Base-by-base conservation (phyloP, 768 basidiomycete species). In the Lactifluus pinguis region DNA sequence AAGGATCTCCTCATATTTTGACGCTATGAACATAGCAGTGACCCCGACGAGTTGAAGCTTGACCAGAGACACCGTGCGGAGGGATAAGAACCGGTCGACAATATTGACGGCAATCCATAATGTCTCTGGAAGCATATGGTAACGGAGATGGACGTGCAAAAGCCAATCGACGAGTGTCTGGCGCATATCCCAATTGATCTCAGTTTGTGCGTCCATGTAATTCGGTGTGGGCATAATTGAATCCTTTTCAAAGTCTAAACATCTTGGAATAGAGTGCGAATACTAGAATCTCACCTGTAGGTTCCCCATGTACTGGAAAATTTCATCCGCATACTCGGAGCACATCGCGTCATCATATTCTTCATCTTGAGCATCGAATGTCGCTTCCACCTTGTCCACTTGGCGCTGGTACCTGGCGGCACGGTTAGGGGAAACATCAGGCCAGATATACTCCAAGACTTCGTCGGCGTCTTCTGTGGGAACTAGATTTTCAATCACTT, bases 81-180 rank as follows among this genome's bases (percentile, higher is more conserved):
- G 71, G 15, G 81, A 82, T 17, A 88, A 77, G 75, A 88, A 86
- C 53, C 86, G 83, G 68, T 87, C 86, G 57, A 95, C 82, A 62
- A 99, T 86, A 77, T 98, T 99, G 79, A 99, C 82, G 45, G 95
- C 92, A 68, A 98, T 98, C 97, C 97, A 99, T 17, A 98, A 83
- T 2, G 97, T 99, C 74, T 99, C 97, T 32, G 97, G 95, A 50
- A 98, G 83, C 91, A 99, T 92, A 78, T 98, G 95, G 79, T 98
- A 99, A 32, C 94, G 87, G 62, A 98, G 78, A 77, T 99, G 97
- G 38, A 98, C 93, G 72, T 98, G 95, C 57, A 95, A 82, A 25
- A 99, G 81, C 97, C 97, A 99, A 77, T 99, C 97, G 66, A 99
- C 89, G 44, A 99, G 82, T 2, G 92, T 94, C 71, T 94, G 89